Percentiles rank a stretch among this genome's conserved stretches.
Conservation (phyloP, 2,329 filamentous ascomycete genomes). For the Penicillium sp. region DNA sequence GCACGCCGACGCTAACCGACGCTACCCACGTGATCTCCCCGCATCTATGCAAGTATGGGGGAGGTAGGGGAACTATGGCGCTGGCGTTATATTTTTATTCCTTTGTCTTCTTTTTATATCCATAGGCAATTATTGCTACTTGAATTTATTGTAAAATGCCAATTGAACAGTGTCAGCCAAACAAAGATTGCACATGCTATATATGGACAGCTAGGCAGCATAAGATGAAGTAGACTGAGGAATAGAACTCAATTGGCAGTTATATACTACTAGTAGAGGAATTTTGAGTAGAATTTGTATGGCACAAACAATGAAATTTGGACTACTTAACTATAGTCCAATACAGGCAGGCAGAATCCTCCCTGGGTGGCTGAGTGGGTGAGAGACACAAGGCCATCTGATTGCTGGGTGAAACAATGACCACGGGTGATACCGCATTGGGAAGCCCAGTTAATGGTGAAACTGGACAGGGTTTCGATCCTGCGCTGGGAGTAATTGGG, state of each 20-base stretch:
- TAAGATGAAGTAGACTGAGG: neutral
- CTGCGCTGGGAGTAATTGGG: neutral
- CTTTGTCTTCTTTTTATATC: neutral
- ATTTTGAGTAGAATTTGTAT: neutral
- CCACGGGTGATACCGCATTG: neutral
- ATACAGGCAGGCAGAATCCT: neutral
- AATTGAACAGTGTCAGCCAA: neutral
- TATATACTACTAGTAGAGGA: neutral
- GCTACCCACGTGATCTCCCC: conserved; percentile 24
- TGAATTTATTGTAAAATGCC: neutral
- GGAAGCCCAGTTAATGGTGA: neutral
- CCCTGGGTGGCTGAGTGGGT: conserved; percentile 1
- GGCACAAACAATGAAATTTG: neutral
- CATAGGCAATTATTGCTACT: neutral
- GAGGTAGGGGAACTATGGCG: neutral
- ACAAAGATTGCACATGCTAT: neutral
- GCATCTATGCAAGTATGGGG: conserved; percentile 9
- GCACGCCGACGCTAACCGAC: conserved; percentile 26
- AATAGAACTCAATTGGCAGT: neutral
- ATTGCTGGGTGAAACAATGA: neutral
- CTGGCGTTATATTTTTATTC: neutral
- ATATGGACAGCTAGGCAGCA: neutral
- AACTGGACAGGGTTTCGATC: neutral
- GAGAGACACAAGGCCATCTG: conserved; percentile 1
- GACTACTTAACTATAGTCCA: neutral